Conservation (phyloP, 2,329 filamentous ascomycete species). For the Pseudovirgaria hyperparasitica region DNA sequence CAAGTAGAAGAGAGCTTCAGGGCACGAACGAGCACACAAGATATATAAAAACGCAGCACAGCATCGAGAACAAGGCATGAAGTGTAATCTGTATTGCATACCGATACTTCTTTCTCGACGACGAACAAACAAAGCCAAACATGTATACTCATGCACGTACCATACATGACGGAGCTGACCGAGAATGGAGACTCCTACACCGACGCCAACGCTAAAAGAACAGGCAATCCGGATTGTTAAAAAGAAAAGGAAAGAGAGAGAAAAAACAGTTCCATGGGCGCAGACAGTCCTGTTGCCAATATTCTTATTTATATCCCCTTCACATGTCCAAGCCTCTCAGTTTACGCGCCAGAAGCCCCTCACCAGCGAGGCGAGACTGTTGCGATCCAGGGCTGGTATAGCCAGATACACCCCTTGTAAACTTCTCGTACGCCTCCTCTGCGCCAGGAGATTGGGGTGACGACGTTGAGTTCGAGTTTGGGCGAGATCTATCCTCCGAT, state of each 20-base stretch:
- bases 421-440: slow-evolving; percentile 47
- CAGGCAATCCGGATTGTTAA: not conserved
- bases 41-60: too few relatives aligned
- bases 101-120: too few relatives aligned
- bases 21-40: too few relatives aligned
- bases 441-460: slow-evolving; percentile 9
- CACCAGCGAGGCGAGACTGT: slow-evolving; percentile 49
- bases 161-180: not conserved
- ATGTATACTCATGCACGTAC: too few relatives aligned
- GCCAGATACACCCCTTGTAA: slow-evolving; percentile 49
- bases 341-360: slow-evolving; percentile 58
- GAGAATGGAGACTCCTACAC: not conserved
- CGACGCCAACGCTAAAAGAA: not conserved
- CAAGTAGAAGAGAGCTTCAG: too few relatives aligned
- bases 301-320: slow-evolving; percentile 2
- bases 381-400: slow-evolving; percentile 24
- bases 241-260: not conserved
- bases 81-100: too few relatives aligned
- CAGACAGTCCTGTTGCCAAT: not conserved
- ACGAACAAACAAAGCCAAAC: too few relatives aligned
- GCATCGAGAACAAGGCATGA: too few relatives aligned
- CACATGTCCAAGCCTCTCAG: slow-evolving; percentile 49
- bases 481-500: slow-evolving; percentile 11
- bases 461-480: slow-evolving; percentile 9
- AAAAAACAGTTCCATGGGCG: not conserved